Evolutionary conservation across 257 asterid species (phyloP).

Genomic region (Anisodus acutangulus): DNA sequence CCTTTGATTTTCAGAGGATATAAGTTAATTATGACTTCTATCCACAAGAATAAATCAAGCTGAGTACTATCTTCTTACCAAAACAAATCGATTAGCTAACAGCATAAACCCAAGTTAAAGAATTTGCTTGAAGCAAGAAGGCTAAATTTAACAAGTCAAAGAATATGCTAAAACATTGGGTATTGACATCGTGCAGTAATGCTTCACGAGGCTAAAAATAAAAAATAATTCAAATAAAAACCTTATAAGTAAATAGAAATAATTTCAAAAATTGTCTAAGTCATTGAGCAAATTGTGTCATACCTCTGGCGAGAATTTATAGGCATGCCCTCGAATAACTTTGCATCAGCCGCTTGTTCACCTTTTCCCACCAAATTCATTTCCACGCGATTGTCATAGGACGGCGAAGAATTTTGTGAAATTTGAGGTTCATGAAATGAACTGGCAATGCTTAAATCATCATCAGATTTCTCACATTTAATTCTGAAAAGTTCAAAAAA

Average conservation of each 20-base stretch:
- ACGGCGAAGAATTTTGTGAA: slow-evolving; percentile 37
- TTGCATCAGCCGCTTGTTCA: slow-evolving; percentile 54
- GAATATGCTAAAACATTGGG: slow-evolving; percentile 5
- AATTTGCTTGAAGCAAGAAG: slow-evolving; percentile 15
- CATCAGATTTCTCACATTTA: slow-evolving; percentile 63
- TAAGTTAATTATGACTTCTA: not conserved
- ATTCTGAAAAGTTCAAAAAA: slow-evolving; percentile 46
- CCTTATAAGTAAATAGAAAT: not conserved
- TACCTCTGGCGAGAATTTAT: slow-evolving; percentile 56
- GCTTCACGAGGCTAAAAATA: slow-evolving; percentile 16
- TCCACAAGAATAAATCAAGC: not conserved
- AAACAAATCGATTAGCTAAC: slow-evolving; percentile 8
- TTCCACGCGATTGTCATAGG: slow-evolving; percentile 52
- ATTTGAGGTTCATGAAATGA: slow-evolving; percentile 47
- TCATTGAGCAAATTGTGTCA: slow-evolving; percentile 24
- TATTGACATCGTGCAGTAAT: slow-evolving; percentile 16
- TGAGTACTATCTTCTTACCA: not conserved
- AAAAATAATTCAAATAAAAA: not conserved
- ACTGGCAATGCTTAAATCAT: slow-evolving; percentile 52
- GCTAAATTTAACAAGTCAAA: not conserved
- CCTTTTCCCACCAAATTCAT: slow-evolving; percentile 49
- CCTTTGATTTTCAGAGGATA: not conserved
- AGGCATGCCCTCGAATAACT: slow-evolving; percentile 49
- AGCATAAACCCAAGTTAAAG: slow-evolving; percentile 24
- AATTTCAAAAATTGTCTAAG: slow-evolving; percentile 20